Percentiles rank a stretch among this genome's conserved stretches.
Conservation (phyloP, 23 red algal species). For the Gracilaria vermiculophylla region DNA sequence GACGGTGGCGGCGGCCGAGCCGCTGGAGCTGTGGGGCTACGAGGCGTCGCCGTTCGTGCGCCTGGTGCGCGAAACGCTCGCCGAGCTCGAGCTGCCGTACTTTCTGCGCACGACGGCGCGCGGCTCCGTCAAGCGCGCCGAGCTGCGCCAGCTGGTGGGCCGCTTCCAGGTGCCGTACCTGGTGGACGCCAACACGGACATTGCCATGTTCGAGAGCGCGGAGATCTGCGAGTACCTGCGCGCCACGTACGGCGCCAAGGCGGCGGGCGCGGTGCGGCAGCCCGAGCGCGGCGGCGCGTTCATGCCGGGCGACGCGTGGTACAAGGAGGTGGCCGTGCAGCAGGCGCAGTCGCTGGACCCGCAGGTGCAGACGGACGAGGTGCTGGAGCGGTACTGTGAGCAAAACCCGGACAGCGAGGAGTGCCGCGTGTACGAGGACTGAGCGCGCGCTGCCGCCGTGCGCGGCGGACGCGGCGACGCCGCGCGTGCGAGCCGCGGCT, state of each 20-base stretch:
- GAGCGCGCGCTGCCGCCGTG: no score
- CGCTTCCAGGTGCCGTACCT: conserved; percentile 96
- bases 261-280: conserved; percentile 31
- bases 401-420: conserved; percentile 78
- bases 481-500: background rate
- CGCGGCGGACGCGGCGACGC: no score
- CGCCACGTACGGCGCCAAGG: conserved; percentile 66
- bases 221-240: conserved; percentile 91
- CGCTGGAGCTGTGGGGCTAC: conserved; percentile 89
- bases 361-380: conserved; percentile 46
- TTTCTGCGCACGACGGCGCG: conserved; percentile 76
- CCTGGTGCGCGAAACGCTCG: conserved; percentile 75
- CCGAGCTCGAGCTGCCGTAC: conserved; percentile 87
- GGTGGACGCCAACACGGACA: conserved; percentile 84
- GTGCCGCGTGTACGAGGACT: conserved; percentile 85
- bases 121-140: conserved; percentile 69
- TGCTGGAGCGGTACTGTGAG: conserved; percentile 78
- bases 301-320: conserved; percentile 44
- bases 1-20: conserved; percentile 6
- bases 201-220: conserved; percentile 91
- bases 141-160: conserved; percentile 60
- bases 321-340: background rate
- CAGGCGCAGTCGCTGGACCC: conserved; percentile 17
- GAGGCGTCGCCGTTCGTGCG: conserved; percentile 85
- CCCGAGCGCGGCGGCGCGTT: background rate